These are phyloP conservation scores for Luzula sylvatica DNA, from an alignment of 176 grass and related monocot species.

Conservation along the genomic window DNA sequence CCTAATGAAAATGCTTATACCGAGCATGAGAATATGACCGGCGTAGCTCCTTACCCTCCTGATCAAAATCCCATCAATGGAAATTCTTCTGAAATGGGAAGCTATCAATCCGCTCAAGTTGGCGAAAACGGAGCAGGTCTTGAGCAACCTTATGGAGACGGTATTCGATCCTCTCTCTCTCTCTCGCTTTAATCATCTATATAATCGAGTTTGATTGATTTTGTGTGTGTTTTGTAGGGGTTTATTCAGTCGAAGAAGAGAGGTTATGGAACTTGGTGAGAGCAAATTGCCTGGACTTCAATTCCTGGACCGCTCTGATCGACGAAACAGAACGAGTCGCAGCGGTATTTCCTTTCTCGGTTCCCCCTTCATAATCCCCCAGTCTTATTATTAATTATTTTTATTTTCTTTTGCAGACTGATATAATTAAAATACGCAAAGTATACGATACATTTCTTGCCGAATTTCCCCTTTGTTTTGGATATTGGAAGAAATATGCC, in stretches of 20 bases:
- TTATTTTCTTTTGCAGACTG: conserved; percentile 32
- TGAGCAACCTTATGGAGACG: conserved; percentile 57
- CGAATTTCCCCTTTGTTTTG: conserved; percentile 94
- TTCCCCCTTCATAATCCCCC: not conserved
- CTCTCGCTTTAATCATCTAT: not conserved
- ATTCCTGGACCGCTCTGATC: conserved; percentile 85
- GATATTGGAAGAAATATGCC: conserved; percentile 99
- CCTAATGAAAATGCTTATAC: conserved; percentile 1
- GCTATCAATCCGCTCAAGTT: conserved; percentile 46
- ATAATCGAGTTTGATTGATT: not conserved
- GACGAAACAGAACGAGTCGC: conserved; percentile 87
- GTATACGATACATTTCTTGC: conserved; percentile 86
- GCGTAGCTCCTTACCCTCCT: conserved; percentile 21
- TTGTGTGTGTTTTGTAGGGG: conserved; percentile 30
- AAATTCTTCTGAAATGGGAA: conserved; percentile 20
- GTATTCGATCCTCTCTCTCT: conserved; percentile 27
- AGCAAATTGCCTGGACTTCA: conserved; percentile 63
- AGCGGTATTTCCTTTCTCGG: conserved; percentile 27
- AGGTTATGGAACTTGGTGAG: conserved; percentile 75
- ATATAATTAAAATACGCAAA: conserved; percentile 73
- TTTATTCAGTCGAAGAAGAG: conserved; percentile 75
- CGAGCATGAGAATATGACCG: conserved; percentile 23
- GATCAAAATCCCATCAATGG: conserved; percentile 50
- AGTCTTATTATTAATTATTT: not conserved
- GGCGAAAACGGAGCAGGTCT: conserved; percentile 45